Conservation (phyloP, 257 asterid species). For the Ballota nigra region DNA sequence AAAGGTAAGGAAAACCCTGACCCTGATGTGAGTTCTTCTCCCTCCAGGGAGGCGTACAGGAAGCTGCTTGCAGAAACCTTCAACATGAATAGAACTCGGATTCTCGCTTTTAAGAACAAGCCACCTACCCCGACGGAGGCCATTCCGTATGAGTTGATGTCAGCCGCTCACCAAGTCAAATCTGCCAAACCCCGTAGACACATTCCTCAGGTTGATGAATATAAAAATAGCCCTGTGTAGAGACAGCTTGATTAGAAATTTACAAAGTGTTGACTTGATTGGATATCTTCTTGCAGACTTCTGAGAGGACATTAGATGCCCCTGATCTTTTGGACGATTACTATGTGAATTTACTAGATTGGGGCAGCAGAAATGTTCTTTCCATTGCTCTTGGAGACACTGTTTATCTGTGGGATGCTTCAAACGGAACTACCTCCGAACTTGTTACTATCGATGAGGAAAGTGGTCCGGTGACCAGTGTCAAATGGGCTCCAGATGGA, state of each 20-base stretch:
- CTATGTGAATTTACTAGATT: constrained; percentile 75
- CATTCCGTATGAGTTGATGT: constrained; percentile 42
- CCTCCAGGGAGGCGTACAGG: constrained; percentile 73
- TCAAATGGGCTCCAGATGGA: too few relatives aligned
- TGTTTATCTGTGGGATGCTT: constrained; percentile 60
- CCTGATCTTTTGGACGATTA: constrained; percentile 83
- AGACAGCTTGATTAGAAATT: neutral
- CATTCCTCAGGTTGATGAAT: constrained; percentile 72
- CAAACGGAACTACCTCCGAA: constrained; percentile 44
- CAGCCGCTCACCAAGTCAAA: constrained; percentile 51
- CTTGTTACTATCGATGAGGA: constrained; percentile 51
- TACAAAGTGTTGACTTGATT: too few relatives aligned
- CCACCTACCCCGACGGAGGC: constrained; percentile 70
- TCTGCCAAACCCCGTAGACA: constrained; percentile 55
- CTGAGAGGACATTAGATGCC: constrained; percentile 83
- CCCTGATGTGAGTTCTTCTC: constrained; percentile 58
- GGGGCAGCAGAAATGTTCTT: constrained; percentile 86
- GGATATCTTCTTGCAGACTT: constrained; percentile 49
- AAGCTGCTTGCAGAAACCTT: constrained; percentile 76
- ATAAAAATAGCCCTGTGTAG: neutral
- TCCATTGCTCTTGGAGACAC: constrained; percentile 78
- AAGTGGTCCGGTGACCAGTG: constrained; percentile 64
- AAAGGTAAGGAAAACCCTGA: constrained; percentile 90
- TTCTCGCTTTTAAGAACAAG: constrained; percentile 74
- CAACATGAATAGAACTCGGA: constrained; percentile 75